Base-by-base conservation (phyloP, 2,329 filamentous ascomycete species). In the Alternaria gansuensis region DNA sequence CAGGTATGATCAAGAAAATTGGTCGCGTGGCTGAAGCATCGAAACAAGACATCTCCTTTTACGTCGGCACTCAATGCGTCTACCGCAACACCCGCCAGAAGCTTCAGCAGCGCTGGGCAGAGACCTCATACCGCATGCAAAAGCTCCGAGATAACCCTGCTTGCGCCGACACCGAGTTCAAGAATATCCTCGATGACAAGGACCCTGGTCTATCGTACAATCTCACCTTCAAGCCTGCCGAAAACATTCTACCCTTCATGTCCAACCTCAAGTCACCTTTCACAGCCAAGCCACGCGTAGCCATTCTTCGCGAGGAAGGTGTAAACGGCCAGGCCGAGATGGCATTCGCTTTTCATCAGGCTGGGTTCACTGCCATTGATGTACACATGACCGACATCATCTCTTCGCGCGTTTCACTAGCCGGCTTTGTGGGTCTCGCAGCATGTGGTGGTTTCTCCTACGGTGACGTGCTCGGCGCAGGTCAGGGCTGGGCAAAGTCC, bases 371-470 rank as follows among this genome's bases (percentile, higher is more conserved):
- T 49, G 88, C 93, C 13, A 87, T 98, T 45, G 94, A 99, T 73
- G 90, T 98, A 1, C 94, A 97, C 83, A 98, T 99, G 95, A 95
- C 90, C 3, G 94, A 98, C 70, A 84, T 90, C 48, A 88, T 98
- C 55, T 88, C 92, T 24, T 88, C 87, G 10, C 90, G 91, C 14
- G 88, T 91, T 62, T 93, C 91, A 0, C 87, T 99, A 8, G 84
- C 88, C 39, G 89, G 88, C 63, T 97, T 97, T 77, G 88, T 89
- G 31, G 95, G 95, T 67, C 84, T 98, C 45, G 95, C 94, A 34
- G 93, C 93, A n/a, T 96, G 93, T 66, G 95, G 95, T 75, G 95
- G 95, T 49, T 98, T 99, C 85, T 96, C 92, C 14, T 98, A 97
- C 75, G 93, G 93, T 68, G 91, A 94, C 69, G 91, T 94, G 36